Evolutionary conservation across 805 yeast genomes (phyloP).

Genomic region (Candida coleopterorum): DNA sequence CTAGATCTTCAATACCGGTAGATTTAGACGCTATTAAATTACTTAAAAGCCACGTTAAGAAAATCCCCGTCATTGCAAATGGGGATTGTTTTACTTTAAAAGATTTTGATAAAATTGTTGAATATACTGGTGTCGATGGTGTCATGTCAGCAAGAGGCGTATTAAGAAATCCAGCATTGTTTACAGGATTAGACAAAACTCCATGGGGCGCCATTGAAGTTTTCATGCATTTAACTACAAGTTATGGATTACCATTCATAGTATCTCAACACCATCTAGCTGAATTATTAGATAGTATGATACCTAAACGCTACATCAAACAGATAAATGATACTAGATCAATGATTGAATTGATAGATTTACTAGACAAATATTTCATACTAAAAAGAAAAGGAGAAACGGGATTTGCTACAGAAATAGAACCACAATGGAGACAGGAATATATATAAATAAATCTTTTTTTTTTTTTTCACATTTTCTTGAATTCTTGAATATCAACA

Average conservation of each 20-base stretch:
- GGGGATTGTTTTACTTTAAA: constrained; percentile 81
- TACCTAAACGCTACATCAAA: constrained; percentile 27
- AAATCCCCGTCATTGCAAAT: constrained; percentile 88
- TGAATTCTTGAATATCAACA: constrained; percentile 5
- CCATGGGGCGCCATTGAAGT: constrained; percentile 91
- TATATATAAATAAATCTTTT: constrained; percentile 2
- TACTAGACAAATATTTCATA: constrained; percentile 70
- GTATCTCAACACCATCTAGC: constrained; percentile 82
- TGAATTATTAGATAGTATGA: constrained; percentile 69
- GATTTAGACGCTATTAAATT: constrained; percentile 74
- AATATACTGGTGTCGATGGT: constrained; percentile 77
- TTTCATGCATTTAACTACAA: constrained; percentile 73
- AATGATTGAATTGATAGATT: constrained; percentile 67
- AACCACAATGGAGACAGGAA: constrained; percentile 15
- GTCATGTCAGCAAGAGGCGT: constrained; percentile 95
- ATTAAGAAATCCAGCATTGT: constrained; percentile 80
- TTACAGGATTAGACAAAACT: constrained; percentile 64
- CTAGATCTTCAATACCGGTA: constrained; percentile 81
- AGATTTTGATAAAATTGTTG: constrained; percentile 62
- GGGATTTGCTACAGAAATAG: constrained; percentile 58
- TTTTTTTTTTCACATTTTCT: background rate
- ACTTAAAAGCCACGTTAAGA: constrained; percentile 46
- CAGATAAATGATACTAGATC: constrained; percentile 59
- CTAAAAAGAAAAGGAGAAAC: constrained; percentile 62
- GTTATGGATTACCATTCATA: constrained; percentile 81